Evolutionary conservation across 2,329 filamentous ascomycete species (phyloP).

Genomic region (Pseudogymnoascus sp.): DNA sequence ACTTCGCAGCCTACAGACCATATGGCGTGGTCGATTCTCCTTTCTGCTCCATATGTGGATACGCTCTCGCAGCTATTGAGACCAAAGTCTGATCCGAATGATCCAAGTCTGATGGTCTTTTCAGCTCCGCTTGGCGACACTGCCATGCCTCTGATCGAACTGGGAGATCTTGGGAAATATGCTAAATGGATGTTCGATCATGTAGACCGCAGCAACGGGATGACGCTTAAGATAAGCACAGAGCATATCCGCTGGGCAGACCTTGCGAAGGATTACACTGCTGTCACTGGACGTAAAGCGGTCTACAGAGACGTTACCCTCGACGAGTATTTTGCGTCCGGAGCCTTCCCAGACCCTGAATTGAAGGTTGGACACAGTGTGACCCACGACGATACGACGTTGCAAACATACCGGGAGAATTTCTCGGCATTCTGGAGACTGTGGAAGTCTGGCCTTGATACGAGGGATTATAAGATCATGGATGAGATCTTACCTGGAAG

Average conservation of each 20-base stretch:
- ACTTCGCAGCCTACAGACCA: conserved; percentile 12
- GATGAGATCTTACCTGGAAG: conserved; percentile 18
- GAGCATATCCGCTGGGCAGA: conserved; percentile 17
- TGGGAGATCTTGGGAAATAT: conserved; percentile 18
- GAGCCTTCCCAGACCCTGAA: conserved; percentile 14
- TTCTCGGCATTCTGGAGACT: conserved; percentile 16
- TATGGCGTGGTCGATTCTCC: conserved; percentile 20
- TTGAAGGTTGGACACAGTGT: conserved; percentile 14
- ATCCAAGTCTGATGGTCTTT: conserved; percentile 11
- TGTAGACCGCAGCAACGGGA: conserved; percentile 14
- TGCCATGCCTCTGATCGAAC: conserved; percentile 15
- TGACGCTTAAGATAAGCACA: conserved; percentile 18
- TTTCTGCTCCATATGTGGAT: conserved; percentile 21
- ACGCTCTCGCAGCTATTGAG: conserved; percentile 14
- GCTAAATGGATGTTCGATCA: conserved; percentile 20
- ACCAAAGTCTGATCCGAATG: conserved; percentile 14
- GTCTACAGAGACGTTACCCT: conserved; percentile 12
- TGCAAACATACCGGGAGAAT: conserved; percentile 13
- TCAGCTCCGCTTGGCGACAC: conserved; percentile 7
- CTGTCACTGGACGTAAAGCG: conserved; percentile 12
- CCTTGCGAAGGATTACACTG: conserved; percentile 12
- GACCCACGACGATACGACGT: conserved; percentile 14
- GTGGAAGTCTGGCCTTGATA: conserved; percentile 8
- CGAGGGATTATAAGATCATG: conserved; percentile 14
- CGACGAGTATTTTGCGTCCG: conserved; percentile 9